phyloP scores from a whole-genome alignment of 306 rosid species.

The Prunus padus region DNA sequence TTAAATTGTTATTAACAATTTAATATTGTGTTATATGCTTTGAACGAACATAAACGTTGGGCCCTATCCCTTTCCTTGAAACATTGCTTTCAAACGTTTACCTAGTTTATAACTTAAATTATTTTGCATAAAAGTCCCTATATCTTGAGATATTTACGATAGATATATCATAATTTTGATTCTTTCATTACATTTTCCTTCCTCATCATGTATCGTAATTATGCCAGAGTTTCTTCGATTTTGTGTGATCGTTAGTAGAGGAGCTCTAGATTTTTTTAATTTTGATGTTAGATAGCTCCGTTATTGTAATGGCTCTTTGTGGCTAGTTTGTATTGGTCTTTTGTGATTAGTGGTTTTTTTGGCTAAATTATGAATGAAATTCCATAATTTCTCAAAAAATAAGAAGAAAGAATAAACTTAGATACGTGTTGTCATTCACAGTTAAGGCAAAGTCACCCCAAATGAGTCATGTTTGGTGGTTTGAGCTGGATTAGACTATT shows the following conservation, averaged over 20 bases:
- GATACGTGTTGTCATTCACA: too few species aligned
- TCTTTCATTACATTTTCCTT: neutral
- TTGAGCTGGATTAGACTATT: too few species aligned
- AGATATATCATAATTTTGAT: neutral
- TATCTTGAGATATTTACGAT: neutral
- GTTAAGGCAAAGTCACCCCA: too few species aligned
- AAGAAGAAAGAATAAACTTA: neutral
- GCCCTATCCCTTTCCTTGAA: neutral
- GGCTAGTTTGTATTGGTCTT: too few species aligned
- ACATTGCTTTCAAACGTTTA: constrained; percentile 16
- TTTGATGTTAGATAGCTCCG: too few species aligned
- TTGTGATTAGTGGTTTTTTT: too few species aligned
- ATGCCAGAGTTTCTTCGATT: too few species aligned
- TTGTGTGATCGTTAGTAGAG: fast-evolving
- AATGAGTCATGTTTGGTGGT: too few species aligned
- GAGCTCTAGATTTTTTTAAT: too few species aligned
- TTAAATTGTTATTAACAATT: neutral
- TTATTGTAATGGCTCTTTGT: too few species aligned
- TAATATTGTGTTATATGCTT: constrained; percentile 1
- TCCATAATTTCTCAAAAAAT: too few species aligned
- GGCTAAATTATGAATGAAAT: too few species aligned
- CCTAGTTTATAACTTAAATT: neutral
- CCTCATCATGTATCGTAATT: fast-evolving
- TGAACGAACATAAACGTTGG: neutral
- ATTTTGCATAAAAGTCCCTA: neutral